Conservation (phyloP, 1,284 basidiomycete genomes). For the Trametes sp. region DNA sequence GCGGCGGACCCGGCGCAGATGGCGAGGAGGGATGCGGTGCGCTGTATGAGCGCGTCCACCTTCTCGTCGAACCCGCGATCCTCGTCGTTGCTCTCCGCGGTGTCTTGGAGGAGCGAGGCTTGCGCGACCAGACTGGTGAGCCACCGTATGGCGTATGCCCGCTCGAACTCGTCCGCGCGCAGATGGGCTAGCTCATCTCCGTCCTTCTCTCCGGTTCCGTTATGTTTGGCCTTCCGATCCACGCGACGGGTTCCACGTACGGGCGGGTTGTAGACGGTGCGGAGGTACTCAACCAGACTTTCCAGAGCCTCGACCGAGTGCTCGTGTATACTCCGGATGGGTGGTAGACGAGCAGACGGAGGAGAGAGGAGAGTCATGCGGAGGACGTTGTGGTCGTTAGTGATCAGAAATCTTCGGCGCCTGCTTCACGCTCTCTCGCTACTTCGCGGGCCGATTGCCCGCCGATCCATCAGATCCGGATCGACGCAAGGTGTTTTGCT, state of each 20-base stretch:
- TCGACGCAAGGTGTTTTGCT: too few relatives aligned
- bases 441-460: too few relatives aligned
- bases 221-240: conserved; percentile 4
- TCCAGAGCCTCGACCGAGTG: conserved; percentile 38
- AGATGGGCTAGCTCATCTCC: conserved; percentile 25
- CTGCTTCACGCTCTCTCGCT: neutral
- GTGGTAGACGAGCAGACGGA: conserved; percentile 41
- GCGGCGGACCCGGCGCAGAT: conserved; percentile 50
- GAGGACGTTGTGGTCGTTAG: neutral
- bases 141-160: conserved; percentile 74
- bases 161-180: conserved; percentile 69
- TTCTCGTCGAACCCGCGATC: conserved; percentile 19
- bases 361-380: conserved; percentile 24
- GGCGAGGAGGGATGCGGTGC: conserved; percentile 59
- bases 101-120: conserved; percentile 30
- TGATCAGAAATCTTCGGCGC: neutral
- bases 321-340: conserved; percentile 37
- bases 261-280: conserved; percentile 54
- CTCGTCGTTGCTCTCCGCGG: conserved; percentile 24
- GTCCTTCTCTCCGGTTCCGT: conserved; percentile 31
- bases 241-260: conserved; percentile 50
- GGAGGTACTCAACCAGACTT: conserved; percentile 49
- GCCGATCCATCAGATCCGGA: too few relatives aligned
- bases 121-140: conserved; percentile 63
- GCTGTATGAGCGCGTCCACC: conserved; percentile 49